Evolutionary conservation across 805 yeast species (phyloP), one percentile per base, ranked within the genome.

Genomic region (Saccharomyces paradoxus): DNA sequence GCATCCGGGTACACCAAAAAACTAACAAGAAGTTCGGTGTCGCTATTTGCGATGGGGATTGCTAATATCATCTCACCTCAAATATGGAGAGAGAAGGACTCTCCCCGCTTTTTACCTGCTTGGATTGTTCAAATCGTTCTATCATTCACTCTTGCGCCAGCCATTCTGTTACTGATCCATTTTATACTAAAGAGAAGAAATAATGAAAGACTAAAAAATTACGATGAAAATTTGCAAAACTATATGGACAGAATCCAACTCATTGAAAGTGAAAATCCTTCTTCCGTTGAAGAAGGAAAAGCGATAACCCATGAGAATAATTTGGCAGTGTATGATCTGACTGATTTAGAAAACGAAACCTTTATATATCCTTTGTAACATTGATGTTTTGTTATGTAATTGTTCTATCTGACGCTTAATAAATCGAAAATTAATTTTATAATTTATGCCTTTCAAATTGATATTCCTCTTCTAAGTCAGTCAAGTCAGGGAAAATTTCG

Each of bases 51-150:
- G 21, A 81, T 77, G 55, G 71, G 79, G 55, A 57, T 80, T 50
- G 71, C 81, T 8, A 81, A 81, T 58, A 72, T 81, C 37, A 75
- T 81, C 29, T 76, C 82, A 3, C 84, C 85, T 3, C 85, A 81
- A 62, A 61, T 81, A 37, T 81, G 84, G 83, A 71, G 73, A 62
- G 68, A 61, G 8, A 64, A 60, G n/a, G 77, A 76, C 58, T 72
- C 75, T 7, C 84, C 84, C 50, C 66, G 75, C 54, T 77, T 72
- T 59, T 56, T 64, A 14, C 71, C 75, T 1, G 77, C 81, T 8
- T 77, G 86, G 85, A 70, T 75, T 52, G 81, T 80, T 10, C 85
- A 81, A 61, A 78, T 81, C 50, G 81, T 80, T 10, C 58, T 79
- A n/a, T 73, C 81, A 9, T 81, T 78, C 62, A 66, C 71, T 41